Conservation (phyloP, 805 yeast species). For the Yamadazyma sp. region DNA sequence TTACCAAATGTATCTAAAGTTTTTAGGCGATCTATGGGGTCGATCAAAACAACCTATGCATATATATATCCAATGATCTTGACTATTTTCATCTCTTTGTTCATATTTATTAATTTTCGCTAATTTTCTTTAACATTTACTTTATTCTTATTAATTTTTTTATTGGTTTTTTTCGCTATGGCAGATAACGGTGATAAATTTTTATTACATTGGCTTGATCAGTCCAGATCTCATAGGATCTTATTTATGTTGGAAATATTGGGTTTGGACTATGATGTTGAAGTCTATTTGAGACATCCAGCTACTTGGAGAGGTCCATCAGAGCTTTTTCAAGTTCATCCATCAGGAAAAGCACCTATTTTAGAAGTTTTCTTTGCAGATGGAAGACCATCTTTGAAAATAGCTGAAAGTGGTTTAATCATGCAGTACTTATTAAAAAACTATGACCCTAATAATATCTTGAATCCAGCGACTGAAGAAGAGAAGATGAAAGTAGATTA, state of each 20-base stretch:
- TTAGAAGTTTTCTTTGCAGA: conserved; percentile 41
- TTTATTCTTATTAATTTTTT: no score
- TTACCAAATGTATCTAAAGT: no score
- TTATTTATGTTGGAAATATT: conserved; percentile 66
- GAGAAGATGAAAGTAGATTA: conserved; percentile 48
- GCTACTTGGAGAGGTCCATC: conserved; percentile 44
- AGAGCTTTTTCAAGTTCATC: conserved; percentile 51
- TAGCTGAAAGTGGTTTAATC: conserved; percentile 39
- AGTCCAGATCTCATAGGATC: conserved; percentile 60
- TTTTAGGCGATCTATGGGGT: no score
- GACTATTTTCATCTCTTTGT: no score
- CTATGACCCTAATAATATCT: conserved; percentile 28
- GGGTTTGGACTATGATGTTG: conserved; percentile 51
- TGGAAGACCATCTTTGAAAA: conserved; percentile 29
- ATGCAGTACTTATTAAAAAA: conserved; percentile 34
- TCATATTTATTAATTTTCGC: no score
- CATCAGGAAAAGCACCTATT: conserved; percentile 63
- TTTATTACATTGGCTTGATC: conserved; percentile 37
- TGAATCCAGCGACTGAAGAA: conserved; percentile 28
- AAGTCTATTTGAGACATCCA: conserved; percentile 49
- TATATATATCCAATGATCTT: no score
- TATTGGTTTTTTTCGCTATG: no score
- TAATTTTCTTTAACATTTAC: no score
- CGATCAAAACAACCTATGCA: no score
- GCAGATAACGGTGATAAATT: conserved; percentile 13